phyloP scores from a whole-genome alignment of 2,329 filamentous ascomycete species.

The Pseudocercospora fuligena region DNA sequence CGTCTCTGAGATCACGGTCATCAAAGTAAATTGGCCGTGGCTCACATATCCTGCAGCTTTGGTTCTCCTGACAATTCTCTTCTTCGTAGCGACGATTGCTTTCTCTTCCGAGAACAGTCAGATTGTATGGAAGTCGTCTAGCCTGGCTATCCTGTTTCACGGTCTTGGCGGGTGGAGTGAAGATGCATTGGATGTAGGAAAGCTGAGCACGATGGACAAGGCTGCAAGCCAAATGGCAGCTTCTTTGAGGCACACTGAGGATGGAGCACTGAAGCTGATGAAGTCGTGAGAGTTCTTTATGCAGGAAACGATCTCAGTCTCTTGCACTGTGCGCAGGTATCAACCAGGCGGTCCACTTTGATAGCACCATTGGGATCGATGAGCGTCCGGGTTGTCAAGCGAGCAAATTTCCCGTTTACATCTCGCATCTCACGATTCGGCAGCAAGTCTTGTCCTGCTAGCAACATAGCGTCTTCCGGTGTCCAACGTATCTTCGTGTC shows the following conservation, averaged over 20 bases:
- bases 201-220: too few species aligned
- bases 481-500: background rate
- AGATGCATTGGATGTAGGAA: background rate
- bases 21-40: conserved; percentile 1
- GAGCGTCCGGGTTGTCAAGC: background rate
- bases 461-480: background rate
- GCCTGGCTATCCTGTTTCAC: background rate
- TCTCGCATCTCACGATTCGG: background rate
- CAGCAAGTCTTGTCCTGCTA: background rate
- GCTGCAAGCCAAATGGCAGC: too few species aligned
- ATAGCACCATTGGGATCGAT: background rate
- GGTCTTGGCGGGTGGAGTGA: background rate
- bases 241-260: too few species aligned
- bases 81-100: background rate
- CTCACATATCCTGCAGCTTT: background rate
- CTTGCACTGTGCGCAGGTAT: background rate
- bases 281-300: too few species aligned
- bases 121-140: conserved; percentile 2
- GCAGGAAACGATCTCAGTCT: background rate
- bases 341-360: background rate
- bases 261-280: too few species aligned
- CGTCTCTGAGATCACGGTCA: background rate
- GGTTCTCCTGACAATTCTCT: background rate
- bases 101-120: background rate
- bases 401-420: background rate